Evolutionary conservation across 495 filamentous ascomycete genomes (phyloP), one percentile per base, ranked within the genome.

Genomic region (Parathielavia hyrcaniae): DNA sequence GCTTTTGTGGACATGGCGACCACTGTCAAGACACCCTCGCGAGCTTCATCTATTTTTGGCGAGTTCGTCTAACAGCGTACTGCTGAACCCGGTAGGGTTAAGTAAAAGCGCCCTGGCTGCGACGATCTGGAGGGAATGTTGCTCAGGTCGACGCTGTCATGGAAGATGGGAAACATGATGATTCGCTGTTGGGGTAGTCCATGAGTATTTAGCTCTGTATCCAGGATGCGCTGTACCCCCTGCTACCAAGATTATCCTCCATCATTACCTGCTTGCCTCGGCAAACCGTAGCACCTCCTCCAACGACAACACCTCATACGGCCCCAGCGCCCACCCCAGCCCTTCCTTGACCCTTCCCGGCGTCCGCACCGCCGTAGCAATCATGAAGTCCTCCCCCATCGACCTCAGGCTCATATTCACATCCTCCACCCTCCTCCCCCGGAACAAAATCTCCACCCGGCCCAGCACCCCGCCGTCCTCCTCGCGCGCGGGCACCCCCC

Each of bases 301-400:
- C 57, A 78, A n/a, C 14, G 58, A 50, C 40, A 78, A 53, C 34
- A 66, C 61, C 59, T 64, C 61, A 46, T 71, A 77, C 53, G 69
- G 65, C 2, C 74, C 73, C 55, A 78, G 30, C 23, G 55, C 49
- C 70, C 69, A 77, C 19, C 67, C 62, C 44, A 78, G 59, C 17
- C 58, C 74, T 26, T 68, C 71, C 50, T 61, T 68, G 55, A 66
- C 64, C 0, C 45, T 53, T 56, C 45, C 67, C 0, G 73, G 75
- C 43, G 75, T 78, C 58, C 72, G 61, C 32, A 77, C 67, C 2
- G 72, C 77, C 19, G 77, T 71, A 47, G 72, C 73, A 55, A 74
- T 68, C 77, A 78, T 79, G 66, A 69, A 78, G 39, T 77, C 74
- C 30, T 66, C 59, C 10, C 76, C 73, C 12, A 77, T 56, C 16